These are phyloP conservation scores for Pestalotiopsis sp. DNA, from an alignment of 2,329 filamentous ascomycete species.

Conservation along the genomic window DNA sequence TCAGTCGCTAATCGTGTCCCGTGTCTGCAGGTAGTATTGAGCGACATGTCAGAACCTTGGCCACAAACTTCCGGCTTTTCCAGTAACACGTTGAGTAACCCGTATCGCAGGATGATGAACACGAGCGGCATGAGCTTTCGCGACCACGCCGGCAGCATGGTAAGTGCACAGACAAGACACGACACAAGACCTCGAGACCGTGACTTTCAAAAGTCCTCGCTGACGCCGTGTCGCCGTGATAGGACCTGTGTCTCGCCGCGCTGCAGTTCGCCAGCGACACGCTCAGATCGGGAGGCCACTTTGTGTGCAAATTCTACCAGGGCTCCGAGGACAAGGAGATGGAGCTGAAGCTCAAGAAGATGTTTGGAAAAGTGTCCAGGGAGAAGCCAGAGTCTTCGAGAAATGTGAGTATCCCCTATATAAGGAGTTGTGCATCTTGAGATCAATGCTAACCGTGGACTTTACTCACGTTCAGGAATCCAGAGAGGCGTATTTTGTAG, in stretches of 20 bases:
- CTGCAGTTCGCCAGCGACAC: constrained; percentile 85
- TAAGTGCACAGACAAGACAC: constrained; percentile 45
- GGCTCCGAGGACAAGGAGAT: constrained; percentile 82
- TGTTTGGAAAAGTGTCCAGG: constrained; percentile 81
- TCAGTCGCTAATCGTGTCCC: background rate
- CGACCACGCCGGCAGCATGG: constrained; percentile 95
- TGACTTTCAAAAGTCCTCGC: background rate
- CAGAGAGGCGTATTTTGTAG: constrained; percentile 86
- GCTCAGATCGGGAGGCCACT: constrained; percentile 80
- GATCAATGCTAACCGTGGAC: background rate
- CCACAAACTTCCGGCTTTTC: constrained; percentile 76
- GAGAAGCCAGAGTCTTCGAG: constrained; percentile 93
- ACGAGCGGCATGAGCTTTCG: constrained; percentile 85
- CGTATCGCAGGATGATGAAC: constrained; percentile 98
- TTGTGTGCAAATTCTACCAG: constrained; percentile 98
- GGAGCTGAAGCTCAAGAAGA: constrained; percentile 71
- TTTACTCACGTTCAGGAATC: constrained; percentile 63
- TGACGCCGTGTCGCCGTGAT: constrained; percentile 1
- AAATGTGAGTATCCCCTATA: constrained; percentile 59
- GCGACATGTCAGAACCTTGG: constrained; percentile 99
- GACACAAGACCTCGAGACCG: background rate
- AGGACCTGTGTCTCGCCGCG: constrained; percentile 91
- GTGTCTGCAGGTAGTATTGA: constrained; percentile 72
- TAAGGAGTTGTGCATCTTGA: background rate
- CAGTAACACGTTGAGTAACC: constrained; percentile 91